A percentile compares a stretch with the other conserved stretches of the same genome.
Evolutionary conservation across 2,329 filamentous ascomycete species (phyloP).

Genomic region (Calonectria montana): DNA sequence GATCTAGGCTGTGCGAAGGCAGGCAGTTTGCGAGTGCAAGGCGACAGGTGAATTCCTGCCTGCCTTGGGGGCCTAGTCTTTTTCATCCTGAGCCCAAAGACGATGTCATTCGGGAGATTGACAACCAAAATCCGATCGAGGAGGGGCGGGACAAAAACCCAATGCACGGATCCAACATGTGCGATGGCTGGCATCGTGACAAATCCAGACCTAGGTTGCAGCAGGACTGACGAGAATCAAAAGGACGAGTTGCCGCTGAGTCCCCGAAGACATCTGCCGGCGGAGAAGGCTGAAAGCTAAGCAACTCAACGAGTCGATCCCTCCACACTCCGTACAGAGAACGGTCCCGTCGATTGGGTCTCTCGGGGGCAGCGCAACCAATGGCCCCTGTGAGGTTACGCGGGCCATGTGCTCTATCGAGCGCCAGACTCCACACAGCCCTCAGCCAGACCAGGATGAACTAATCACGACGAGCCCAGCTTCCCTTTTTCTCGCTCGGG

Average conservation of each 20-base stretch:
- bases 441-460: not conserved
- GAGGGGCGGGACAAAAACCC: not conserved
- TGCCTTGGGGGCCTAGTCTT: too few relatives aligned
- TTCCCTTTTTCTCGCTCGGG: not conserved
- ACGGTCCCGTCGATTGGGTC: conserved; percentile 7
- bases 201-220: not conserved
- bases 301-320: not conserved
- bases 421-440: conserved; percentile 16
- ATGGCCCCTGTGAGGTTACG: not conserved
- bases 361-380: not conserved
- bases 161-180: not conserved
- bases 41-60: not conserved
- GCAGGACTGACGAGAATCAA: not conserved
- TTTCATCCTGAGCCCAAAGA: not conserved
- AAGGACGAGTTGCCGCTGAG: not conserved
- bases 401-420: conserved; percentile 7
- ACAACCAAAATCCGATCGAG: not conserved
- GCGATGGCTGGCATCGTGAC: not conserved
- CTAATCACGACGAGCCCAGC: conserved; percentile 1
- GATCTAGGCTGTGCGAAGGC: not conserved
- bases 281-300: not conserved
- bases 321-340: not conserved
- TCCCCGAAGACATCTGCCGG: not conserved
- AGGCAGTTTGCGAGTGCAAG: not conserved
- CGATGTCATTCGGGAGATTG: conserved; percentile 4